Conservation (phyloP, 2,329 filamentous ascomycete species). For the Falciphora oryzae region DNA sequence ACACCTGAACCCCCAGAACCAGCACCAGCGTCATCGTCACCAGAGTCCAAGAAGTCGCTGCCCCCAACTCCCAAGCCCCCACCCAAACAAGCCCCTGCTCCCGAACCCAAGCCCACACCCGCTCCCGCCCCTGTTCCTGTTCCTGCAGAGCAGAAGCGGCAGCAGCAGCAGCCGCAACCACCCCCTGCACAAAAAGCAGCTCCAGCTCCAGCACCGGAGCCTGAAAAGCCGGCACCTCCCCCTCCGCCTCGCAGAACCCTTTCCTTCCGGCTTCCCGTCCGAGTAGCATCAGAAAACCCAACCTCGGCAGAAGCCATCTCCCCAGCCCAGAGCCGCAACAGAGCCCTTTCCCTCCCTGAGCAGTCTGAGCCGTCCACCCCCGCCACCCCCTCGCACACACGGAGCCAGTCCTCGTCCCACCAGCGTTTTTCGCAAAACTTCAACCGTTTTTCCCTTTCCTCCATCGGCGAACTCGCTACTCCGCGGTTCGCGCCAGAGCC, state of each 20-base stretch:
- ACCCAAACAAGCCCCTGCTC: not conserved
- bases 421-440: not conserved
- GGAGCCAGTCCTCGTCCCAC: not conserved
- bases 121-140: not conserved
- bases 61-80: too few species aligned
- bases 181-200: not conserved
- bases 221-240: not conserved
- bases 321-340: not conserved
- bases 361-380: not conserved
- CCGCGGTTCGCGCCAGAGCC: slow-evolving; percentile 3
- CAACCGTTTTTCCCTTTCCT: slow-evolving; percentile 6
- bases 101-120: not conserved
- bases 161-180: not conserved
- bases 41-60: not conserved
- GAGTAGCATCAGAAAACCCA: not conserved
- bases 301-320: not conserved
- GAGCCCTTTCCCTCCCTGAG: not conserved
- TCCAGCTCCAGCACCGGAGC: not conserved
- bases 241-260: not conserved
- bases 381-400: not conserved
- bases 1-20: not conserved
- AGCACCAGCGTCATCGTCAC: too few species aligned
- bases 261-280: not conserved
- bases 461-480: slow-evolving; percentile 8
- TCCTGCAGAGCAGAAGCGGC: not conserved